These are phyloP conservation scores for Blastobotrys arbuscula DNA, from an alignment of 1,139 yeast species.

Conservation along the genomic window DNA sequence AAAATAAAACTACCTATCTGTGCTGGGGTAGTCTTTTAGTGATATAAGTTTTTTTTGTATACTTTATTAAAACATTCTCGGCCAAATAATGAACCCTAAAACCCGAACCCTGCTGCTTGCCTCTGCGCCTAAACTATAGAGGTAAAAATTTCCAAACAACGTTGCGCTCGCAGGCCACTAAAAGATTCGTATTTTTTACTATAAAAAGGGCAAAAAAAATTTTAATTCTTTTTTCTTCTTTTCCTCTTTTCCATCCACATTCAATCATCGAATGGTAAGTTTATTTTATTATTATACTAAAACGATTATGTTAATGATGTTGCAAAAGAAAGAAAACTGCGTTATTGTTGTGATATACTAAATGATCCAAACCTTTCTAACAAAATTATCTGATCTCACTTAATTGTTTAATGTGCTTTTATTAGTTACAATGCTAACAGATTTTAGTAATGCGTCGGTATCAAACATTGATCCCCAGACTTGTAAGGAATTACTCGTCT, in stretches of 20 bases:
- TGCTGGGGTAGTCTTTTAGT: too few relatives aligned
- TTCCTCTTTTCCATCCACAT: not conserved
- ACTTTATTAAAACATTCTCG: too few relatives aligned
- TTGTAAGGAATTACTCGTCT: constrained; percentile 8
- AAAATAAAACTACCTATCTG: too few relatives aligned
- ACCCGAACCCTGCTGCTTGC: too few relatives aligned
- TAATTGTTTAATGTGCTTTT: not conserved
- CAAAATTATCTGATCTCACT: constrained; percentile 20
- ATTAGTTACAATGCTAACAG: not conserved
- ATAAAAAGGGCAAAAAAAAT: too few relatives aligned
- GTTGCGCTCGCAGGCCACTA: too few relatives aligned
- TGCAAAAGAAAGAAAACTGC: constrained; percentile 11
- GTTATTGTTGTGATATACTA: constrained; percentile 11
- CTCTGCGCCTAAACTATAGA: too few relatives aligned
- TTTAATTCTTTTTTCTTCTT: not conserved
- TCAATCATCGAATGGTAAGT: not conserved
- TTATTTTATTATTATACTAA: not conserved
- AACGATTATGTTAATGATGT: constrained; percentile 7
- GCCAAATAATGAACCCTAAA: too few relatives aligned
- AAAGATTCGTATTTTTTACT: not conserved
- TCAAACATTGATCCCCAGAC: not conserved
- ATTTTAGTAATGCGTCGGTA: too few relatives aligned
- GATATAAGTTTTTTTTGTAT: too few relatives aligned
- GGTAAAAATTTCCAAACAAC: too few relatives aligned
- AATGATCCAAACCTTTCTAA: constrained; percentile 15